Evolutionary conservation across 2,329 filamentous ascomycete species (phyloP).

Genomic region (Alternaria sp.): DNA sequence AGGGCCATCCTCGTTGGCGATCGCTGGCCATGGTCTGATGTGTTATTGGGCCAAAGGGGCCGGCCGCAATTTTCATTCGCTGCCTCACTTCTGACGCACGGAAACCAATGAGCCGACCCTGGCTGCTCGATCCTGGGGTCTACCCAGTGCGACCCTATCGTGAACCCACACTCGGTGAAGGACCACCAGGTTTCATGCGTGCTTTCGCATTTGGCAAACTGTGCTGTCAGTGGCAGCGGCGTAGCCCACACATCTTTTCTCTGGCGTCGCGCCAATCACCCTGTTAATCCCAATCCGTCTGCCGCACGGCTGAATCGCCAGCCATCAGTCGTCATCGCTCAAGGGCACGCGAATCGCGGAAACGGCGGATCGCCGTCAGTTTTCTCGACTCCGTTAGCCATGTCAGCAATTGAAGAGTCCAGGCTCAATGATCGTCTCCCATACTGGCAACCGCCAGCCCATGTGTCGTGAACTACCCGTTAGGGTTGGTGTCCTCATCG

Average conservation of each 20-base stretch:
- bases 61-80: slow-evolving; percentile 32
- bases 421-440: slow-evolving; percentile 16
- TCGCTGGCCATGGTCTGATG: slow-evolving; percentile 18
- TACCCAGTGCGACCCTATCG: slow-evolving; percentile 34
- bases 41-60: slow-evolving; percentile 29
- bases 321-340: slow-evolving; percentile 28
- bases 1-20: slow-evolving; percentile 40
- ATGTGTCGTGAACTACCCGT: slow-evolving; percentile 15
- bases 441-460: slow-evolving; percentile 10
- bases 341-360: slow-evolving; percentile 15
- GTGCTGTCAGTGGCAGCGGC: slow-evolving; percentile 28
- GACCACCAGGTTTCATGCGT: slow-evolving; percentile 32
- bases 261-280: slow-evolving; percentile 25
- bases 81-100: slow-evolving; percentile 35
- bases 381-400: slow-evolving; percentile 18
- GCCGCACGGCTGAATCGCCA: slow-evolving; percentile 26
- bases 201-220: slow-evolving; percentile 25
- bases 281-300: slow-evolving; percentile 23
- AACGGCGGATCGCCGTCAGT: slow-evolving; percentile 18
- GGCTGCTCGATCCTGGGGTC: slow-evolving; percentile 18
- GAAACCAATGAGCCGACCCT: slow-evolving; percentile 20
- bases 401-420: slow-evolving; percentile 3
- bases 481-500: slow-evolving; percentile 11
- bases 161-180: slow-evolving; percentile 22
- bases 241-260: slow-evolving; percentile 7